Evolutionary conservation across 2,329 filamentous ascomycete genomes (phyloP).

Genomic region (Xylariaceae sp.): DNA sequence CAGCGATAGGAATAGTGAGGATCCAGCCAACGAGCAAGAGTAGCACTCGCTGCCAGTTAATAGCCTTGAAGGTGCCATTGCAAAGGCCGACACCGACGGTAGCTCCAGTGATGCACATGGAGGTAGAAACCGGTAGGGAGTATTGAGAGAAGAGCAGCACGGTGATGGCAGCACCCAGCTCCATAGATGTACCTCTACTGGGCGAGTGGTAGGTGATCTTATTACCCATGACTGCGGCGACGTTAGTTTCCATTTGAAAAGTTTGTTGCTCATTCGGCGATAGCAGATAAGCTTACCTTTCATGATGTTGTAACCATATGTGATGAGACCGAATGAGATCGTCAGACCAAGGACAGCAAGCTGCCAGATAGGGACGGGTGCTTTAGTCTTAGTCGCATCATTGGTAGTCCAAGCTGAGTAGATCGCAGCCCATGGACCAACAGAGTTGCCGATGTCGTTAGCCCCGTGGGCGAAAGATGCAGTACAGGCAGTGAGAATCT

Average conservation of each 20-base stretch:
- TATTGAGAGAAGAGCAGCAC: conserved; percentile 74
- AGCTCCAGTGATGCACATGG: conserved; percentile 77
- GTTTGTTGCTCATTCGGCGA: background rate
- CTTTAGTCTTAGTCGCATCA: conserved; percentile 57
- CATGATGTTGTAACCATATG: conserved; percentile 84
- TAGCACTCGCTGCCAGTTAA: conserved; percentile 73
- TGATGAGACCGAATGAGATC: conserved; percentile 66
- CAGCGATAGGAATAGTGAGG: conserved; percentile 61
- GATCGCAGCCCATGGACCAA: conserved; percentile 68
- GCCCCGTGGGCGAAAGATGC: conserved; percentile 74
- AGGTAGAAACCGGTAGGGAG: conserved; percentile 72
- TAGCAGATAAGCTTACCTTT: conserved; percentile 52
- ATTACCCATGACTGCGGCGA: conserved; percentile 62
- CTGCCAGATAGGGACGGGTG: conserved; percentile 71
- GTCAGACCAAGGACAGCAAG: conserved; percentile 64
- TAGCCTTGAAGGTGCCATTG: conserved; percentile 68
- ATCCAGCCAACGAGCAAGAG: conserved; percentile 68
- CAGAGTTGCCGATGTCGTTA: conserved; percentile 73
- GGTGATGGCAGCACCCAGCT: conserved; percentile 75
- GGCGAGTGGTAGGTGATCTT: conserved; percentile 35
- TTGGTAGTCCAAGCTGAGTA: conserved; percentile 67
- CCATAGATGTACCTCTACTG: conserved; percentile 61
- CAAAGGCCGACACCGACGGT: conserved; percentile 76
- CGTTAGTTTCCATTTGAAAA: conserved; percentile 23
- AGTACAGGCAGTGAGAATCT: conserved; percentile 66